Base-by-base conservation (phyloP, 2,329 filamentous ascomycete genomes). In the Colletotrichum simmondsii region DNA sequence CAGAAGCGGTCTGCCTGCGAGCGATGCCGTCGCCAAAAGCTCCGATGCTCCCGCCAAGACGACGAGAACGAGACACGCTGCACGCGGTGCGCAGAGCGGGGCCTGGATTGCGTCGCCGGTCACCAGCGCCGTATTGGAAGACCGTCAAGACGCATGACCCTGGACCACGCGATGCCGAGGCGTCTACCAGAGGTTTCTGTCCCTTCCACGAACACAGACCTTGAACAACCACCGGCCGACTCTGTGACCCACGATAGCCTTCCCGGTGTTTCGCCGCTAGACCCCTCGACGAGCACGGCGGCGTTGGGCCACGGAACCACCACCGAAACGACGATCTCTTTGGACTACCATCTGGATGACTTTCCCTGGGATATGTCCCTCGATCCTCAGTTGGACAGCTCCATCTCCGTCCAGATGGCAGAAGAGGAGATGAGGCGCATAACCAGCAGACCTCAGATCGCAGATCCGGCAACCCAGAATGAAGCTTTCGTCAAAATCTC, bases 1-100 rank as follows among this genome's bases (percentile, higher is more conserved):
- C 80, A 82, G 60, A 73, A 80, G 42, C 79, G 80, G 32, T 79
- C 78, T 7, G 78, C 80, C 6, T 82, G 80, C 66, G 79, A 81
- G 74, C 75, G 79, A 54, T 81, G 80, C 22, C 80, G 80, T 8
- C 74, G 77, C 12, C 80, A 81, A 56, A 82, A 81, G 65, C 76
- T 82, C 6, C 78, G 78, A 35, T 82, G 80, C 72, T 75, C 75
- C 8, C 80, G 79, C 22, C 76, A 77, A 28, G 60, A 75, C 30
- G 57, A 75, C 24, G 53, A 76, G 7, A 46, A 57, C 16, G 58
- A 57, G 14, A 68, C 74, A 2, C 77, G 77, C 3, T 81, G 80
- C 67, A 71, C 76, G 19, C 77, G 79, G 22, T 81, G 80, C 71
- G 60, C 75, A 52, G 76, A 78, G 63, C 79, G 81, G 22, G 73